Evolutionary conservation across 2,329 filamentous ascomycete genomes (phyloP), one percentile per base, ranked within the genome.

Genomic region (Orbilia ellipsospora): DNA sequence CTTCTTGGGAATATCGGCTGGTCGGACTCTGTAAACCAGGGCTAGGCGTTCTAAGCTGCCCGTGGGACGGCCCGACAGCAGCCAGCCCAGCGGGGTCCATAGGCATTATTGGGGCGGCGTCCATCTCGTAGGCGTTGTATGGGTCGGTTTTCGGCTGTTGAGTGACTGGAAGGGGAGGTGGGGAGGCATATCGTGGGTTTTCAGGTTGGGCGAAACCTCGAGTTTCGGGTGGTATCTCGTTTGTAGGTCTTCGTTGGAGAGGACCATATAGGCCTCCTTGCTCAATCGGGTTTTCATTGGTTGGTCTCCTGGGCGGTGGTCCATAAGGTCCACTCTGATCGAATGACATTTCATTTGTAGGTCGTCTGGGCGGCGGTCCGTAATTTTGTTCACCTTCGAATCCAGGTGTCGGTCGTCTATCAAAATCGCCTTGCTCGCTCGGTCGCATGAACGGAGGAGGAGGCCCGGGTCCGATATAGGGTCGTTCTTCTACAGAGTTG

Each of bases 381-480:
- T 75, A 75, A 66, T 77, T 68, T 45, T 69, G 67, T 18, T 75
- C 60, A 44, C 64, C 59, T 4, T 75, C 72, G 18, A 75, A 75
- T 28, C 72, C 72, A 7, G 52, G 52, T 13, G 50, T 40, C 5
- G 31, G 26, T 20, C 68, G 28, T 59, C 63, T 56, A 20, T 66
- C 63, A 44, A 67, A 73, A 40, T 73, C 69, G 2, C 59, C 54
- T 44, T 52, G 72, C n/a, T 69, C 72, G 36, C 72, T 64, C 3
- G 64, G 64, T 51, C 70, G 60, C 73, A 67, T 77, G 18, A 72
- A 77, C 44, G 72, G 48, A 42, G 70, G 67, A 56, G 65, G 68
- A 20, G 76, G 68, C 16, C 77, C 77, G 13, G 74, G 70, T 28
- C 75, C 77, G 28, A 77, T 78, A 18, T 77, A 73, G 2, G 70